Percentiles rank a stretch among this genome's conserved stretches.
phyloP scores from a whole-genome alignment of 768 basidiomycete genomes.

The Phlegmacium glaucopus region DNA sequence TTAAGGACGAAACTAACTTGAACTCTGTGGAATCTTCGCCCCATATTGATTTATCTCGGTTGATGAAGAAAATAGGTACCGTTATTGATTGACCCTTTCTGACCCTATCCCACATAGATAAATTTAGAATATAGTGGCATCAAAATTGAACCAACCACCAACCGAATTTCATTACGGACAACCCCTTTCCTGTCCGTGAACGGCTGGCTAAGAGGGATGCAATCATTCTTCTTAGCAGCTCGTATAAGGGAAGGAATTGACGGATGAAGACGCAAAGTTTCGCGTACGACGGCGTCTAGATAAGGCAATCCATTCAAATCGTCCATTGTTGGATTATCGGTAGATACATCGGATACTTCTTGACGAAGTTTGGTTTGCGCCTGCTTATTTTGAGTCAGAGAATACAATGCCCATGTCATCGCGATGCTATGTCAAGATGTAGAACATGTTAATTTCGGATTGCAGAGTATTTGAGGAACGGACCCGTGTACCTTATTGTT shows the following conservation, averaged over 20 bases:
- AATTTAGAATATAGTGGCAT: not conserved
- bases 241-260: slow-evolving; percentile 46
- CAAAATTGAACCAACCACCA: not conserved
- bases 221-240: slow-evolving; percentile 45
- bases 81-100: slow-evolving; percentile 40
- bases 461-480: not conserved
- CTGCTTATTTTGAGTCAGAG: slow-evolving; percentile 43
- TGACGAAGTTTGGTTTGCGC: slow-evolving; percentile 54
- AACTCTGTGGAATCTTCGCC: slow-evolving; percentile 60
- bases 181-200: slow-evolving; percentile 42
- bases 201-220: slow-evolving; percentile 46
- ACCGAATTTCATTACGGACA: slow-evolving; percentile 36
- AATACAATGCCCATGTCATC: slow-evolving; percentile 57
- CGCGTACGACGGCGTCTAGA: slow-evolving; percentile 60
- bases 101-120: slow-evolving; percentile 27
- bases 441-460: not conserved
- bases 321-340: slow-evolving; percentile 64
- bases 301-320: slow-evolving; percentile 61
- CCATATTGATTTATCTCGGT: slow-evolving; percentile 52
- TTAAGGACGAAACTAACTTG: slow-evolving; percentile 32
- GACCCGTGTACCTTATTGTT: slow-evolving; percentile 37
- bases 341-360: slow-evolving; percentile 48
- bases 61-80: slow-evolving; percentile 49
- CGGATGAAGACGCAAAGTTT: slow-evolving; percentile 53
- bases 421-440: slow-evolving; percentile 34